phyloP scores from a whole-genome alignment of 305 asterid species.

The Coffea humblotiana region DNA sequence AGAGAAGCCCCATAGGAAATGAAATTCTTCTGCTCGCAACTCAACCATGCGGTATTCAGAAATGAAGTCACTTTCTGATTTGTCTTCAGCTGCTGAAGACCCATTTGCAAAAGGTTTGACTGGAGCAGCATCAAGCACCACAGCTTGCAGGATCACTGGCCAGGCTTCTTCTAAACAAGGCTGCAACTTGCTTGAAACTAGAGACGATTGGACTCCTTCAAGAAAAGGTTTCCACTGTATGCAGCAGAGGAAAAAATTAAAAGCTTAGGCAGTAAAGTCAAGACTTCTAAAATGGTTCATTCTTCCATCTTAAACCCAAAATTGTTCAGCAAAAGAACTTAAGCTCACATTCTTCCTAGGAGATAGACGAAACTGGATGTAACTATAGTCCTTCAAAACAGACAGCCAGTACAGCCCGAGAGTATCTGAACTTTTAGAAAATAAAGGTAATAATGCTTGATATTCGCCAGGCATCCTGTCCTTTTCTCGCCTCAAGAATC shows the following conservation, averaged over 20 bases:
- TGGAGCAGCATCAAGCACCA: slow-evolving; percentile 93
- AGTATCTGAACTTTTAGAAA: slow-evolving; percentile 75
- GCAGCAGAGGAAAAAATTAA: slow-evolving; percentile 24
- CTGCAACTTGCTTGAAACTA: slow-evolving; percentile 71
- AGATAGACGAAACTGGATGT: slow-evolving; percentile 58
- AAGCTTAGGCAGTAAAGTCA: slow-evolving; percentile 12
- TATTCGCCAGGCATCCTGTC: slow-evolving; percentile 71
- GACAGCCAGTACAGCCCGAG: slow-evolving; percentile 88
- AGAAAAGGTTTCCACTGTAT: slow-evolving; percentile 96
- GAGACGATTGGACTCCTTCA: slow-evolving; percentile 88
- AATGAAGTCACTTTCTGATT: slow-evolving; percentile 47
- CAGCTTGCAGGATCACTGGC: slow-evolving; percentile 91
- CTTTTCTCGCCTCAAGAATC: slow-evolving; percentile 68
- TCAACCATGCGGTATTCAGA: slow-evolving; percentile 91
- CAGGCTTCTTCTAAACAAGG: slow-evolving; percentile 98
- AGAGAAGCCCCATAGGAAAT: slow-evolving; percentile 86
- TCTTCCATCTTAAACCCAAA: background rate
- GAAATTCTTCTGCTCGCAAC: slow-evolving; percentile 65
- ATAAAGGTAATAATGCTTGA: slow-evolving; percentile 77
- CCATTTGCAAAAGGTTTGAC: slow-evolving; percentile 42
- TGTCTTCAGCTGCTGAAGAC: slow-evolving; percentile 44
- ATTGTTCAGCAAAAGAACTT: slow-evolving; percentile 8
- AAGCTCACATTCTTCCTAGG: slow-evolving; percentile 72
- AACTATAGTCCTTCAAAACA: slow-evolving; percentile 81
- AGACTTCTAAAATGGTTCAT: background rate